phyloP scores from a whole-genome alignment of 2,329 filamentous ascomycete species.

The Aspergillus unguis region DNA sequence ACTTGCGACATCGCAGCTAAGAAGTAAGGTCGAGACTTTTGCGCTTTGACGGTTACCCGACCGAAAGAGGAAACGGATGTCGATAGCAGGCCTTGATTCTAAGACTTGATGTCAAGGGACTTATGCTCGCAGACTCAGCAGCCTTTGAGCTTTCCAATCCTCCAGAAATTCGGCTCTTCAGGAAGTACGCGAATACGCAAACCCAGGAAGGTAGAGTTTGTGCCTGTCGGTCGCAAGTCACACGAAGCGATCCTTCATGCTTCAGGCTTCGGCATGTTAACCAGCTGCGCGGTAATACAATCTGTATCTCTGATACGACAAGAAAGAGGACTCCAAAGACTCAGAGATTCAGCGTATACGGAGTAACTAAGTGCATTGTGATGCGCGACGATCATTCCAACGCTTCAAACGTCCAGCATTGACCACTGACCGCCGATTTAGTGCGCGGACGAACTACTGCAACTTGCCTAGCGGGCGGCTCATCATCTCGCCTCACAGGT shows the following conservation, averaged over 20 bases:
- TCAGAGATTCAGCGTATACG: not conserved
- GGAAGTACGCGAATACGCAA: not conserved
- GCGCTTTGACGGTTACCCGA: constrained; percentile 1
- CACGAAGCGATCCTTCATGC: not conserved
- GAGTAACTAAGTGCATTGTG: constrained; percentile 1
- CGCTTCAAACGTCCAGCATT: constrained; percentile 20
- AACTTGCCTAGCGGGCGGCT: constrained; percentile 20
- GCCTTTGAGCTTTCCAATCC: not conserved
- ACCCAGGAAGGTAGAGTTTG: not conserved
- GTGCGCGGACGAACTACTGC: constrained; percentile 23
- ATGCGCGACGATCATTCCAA: constrained; percentile 23
- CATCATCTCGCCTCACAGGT: not conserved
- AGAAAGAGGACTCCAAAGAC: not conserved
- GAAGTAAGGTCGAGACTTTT: not conserved
- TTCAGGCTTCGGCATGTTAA: not conserved
- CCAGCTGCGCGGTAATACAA: no score
- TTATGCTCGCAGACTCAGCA: no score
- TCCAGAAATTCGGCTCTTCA: not conserved
- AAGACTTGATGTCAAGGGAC: not conserved
- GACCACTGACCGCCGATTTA: constrained; percentile 17
- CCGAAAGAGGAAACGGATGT: constrained; percentile 6
- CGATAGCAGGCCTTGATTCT: constrained; percentile 3
- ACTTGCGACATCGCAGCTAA: not conserved
- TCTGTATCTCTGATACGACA: no score
- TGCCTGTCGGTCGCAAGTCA: not conserved